Conservation (phyloP, 768 basidiomycete species). For the Trametes sanguinea region DNA sequence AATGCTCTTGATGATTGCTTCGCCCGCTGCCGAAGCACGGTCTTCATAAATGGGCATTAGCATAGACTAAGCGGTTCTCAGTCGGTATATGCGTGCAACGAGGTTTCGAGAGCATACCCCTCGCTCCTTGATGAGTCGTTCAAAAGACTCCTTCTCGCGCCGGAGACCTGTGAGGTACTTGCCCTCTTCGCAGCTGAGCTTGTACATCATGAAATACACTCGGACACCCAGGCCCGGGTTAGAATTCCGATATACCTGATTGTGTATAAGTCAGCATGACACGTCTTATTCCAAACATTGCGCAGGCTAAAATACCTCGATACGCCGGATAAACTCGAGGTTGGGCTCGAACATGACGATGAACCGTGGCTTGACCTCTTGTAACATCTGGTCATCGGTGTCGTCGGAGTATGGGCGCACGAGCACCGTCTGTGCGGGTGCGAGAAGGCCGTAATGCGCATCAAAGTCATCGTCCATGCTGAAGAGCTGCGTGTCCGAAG, state of each 20-base stretch:
- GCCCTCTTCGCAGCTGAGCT: slow-evolving; percentile 92
- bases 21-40: slow-evolving; percentile 44
- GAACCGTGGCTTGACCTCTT: slow-evolving; percentile 87
- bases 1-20: slow-evolving; percentile 76
- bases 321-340: slow-evolving; percentile 86
- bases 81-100: neutral
- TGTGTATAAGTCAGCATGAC: no score
- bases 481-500: slow-evolving; percentile 23
- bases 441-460: slow-evolving; percentile 74
- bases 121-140: slow-evolving; percentile 88
- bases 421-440: slow-evolving; percentile 78
- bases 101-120: slow-evolving; percentile 57
- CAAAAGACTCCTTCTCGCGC: slow-evolving; percentile 92
- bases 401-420: slow-evolving; percentile 91
- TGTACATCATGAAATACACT: slow-evolving; percentile 96
- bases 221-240: slow-evolving; percentile 82
- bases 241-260: slow-evolving; percentile 81
- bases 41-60: slow-evolving; percentile 44
- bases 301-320: slow-evolving; percentile 65
- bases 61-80: neutral
- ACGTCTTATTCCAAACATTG: neutral
- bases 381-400: slow-evolving; percentile 84
- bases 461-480: slow-evolving; percentile 62
- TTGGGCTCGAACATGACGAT: slow-evolving; percentile 96
- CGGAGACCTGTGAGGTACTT: slow-evolving; percentile 88